A percentile compares a stretch with the other conserved stretches of the same genome.
phyloP scores from a whole-genome alignment of 148 eudicot genomes.

The Nyssa sinensis region DNA sequence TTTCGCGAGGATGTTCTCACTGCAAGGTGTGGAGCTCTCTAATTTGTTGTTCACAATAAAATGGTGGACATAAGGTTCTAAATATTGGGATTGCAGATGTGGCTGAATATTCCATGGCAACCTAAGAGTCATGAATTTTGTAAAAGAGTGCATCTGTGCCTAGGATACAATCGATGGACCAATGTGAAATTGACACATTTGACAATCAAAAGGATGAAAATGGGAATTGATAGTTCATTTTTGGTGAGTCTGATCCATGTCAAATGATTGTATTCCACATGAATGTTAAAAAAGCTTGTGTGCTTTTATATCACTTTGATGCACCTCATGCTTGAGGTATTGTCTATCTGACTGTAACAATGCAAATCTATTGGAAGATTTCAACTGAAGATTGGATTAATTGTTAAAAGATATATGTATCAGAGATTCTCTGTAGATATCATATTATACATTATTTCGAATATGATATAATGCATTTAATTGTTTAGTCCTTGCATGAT shows the following conservation, averaged over 20 bases:
- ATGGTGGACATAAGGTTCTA: not conserved
- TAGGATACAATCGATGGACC: not conserved
- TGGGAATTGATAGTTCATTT: not conserved
- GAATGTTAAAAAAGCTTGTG: not conserved
- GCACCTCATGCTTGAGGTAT: not conserved
- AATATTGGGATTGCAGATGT: not conserved
- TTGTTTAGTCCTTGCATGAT: not conserved
- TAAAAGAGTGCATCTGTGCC: not conserved
- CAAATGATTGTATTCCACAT: not conserved
- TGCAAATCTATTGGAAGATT: not conserved
- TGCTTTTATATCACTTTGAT: not conserved
- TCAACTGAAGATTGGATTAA: not conserved
- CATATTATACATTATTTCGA: not conserved
- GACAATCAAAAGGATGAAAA: not conserved
- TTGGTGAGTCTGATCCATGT: not conserved
- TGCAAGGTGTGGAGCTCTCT: too few relatives aligned
- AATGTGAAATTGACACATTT: not conserved
- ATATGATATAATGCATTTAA: conserved; percentile 4
- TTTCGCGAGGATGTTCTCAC: too few relatives aligned
- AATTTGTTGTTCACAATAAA: not conserved
- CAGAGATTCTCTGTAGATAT: not conserved
- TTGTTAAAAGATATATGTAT: too few relatives aligned
- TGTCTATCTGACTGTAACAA: not conserved
- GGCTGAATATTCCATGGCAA: not conserved
- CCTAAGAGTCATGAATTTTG: not conserved